phyloP scores from a whole-genome alignment of 106 monocot species.

The Allium fistulosum region DNA sequence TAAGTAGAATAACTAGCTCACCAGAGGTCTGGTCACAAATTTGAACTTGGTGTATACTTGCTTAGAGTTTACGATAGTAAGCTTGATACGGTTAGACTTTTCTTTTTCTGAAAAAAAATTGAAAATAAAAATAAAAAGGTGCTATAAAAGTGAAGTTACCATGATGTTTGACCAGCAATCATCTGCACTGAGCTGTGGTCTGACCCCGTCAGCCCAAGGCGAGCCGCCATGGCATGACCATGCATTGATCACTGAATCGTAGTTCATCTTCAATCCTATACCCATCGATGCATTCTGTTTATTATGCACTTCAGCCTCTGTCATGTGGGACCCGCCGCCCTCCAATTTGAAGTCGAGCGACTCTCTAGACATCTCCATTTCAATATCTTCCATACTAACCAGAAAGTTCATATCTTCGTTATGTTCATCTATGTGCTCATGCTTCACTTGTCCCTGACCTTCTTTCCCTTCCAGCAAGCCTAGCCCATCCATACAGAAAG shows the following conservation, averaged over 20 bases:
- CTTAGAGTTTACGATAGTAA: too few species aligned
- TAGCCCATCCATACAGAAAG: constrained; percentile 47
- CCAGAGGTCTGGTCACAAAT: too few species aligned
- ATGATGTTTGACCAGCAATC: constrained; percentile 41
- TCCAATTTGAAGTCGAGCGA: constrained; percentile 29
- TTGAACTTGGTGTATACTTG: too few species aligned
- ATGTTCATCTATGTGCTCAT: constrained; percentile 11
- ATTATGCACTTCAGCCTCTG: not conserved
- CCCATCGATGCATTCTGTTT: not conserved
- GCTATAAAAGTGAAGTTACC: constrained; percentile 15
- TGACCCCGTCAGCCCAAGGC: constrained; percentile 65
- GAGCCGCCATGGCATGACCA: constrained; percentile 46
- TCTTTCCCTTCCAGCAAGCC: not conserved
- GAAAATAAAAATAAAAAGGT: too few species aligned
- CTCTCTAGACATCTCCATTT: constrained; percentile 14
- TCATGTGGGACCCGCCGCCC: not conserved
- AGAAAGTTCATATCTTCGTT: not conserved
- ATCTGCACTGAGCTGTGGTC: constrained; percentile 47
- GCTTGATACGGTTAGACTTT: too few species aligned
- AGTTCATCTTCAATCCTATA: constrained; percentile 49
- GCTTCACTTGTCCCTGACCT: constrained; percentile 12
- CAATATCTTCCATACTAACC: constrained; percentile 13
- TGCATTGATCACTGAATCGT: constrained; percentile 58
- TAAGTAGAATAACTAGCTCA: not conserved
- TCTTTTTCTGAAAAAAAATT: too few species aligned